Evolutionary conservation across 2,329 filamentous ascomycete species (phyloP), one percentile per base, ranked within the genome.

Genomic region (Penicillium fuscoglaucum): DNA sequence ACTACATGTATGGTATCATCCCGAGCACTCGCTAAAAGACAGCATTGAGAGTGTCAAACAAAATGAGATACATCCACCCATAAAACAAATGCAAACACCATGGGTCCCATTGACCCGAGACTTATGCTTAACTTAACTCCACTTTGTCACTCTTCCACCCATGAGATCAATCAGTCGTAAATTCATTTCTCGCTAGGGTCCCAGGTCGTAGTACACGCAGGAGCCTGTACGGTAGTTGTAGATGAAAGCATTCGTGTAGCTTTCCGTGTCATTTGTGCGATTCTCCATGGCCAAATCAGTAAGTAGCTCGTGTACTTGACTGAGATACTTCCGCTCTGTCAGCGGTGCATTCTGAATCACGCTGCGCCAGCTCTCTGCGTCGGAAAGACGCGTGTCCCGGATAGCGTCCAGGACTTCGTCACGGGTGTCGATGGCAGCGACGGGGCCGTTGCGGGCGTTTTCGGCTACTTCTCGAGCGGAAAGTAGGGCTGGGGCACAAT

Each of bases 141-240:
- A 24, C 33, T 26, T 31, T 33, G 24, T 46, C 47, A 31, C 33
- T 15, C 13, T 29, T 29, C 24, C 28, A 8, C 35, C 35, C 37
- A 39, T 52, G 49, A 46, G 52, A 53, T 45, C 47, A 59, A 53
- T 35, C 41, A 60, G 37, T 59, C 59, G 49, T 49, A 60, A 35
- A 49, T 57, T 66, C 62, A 64, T 61, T 60, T 66, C 50, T 68
- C 59, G 39, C 61, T 65, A 55, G 61, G 66, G 59, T 24, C 77
- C 81, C 60, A 97, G 76, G 75, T 96, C 92, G 74, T 96, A 96
- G 71, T 93, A 91, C 51, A 96, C 83, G 72, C 90, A 93, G 58
- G 84, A 88, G 0, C 89, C 90, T 10, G 91, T 96, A 59, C 92
- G 82, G 68, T 96, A 96, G 69, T 96, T 96, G 76, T 96, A 96